phyloP scores from a whole-genome alignment of 2,329 filamentous ascomycete genomes.

The Penicillium digitatum region DNA sequence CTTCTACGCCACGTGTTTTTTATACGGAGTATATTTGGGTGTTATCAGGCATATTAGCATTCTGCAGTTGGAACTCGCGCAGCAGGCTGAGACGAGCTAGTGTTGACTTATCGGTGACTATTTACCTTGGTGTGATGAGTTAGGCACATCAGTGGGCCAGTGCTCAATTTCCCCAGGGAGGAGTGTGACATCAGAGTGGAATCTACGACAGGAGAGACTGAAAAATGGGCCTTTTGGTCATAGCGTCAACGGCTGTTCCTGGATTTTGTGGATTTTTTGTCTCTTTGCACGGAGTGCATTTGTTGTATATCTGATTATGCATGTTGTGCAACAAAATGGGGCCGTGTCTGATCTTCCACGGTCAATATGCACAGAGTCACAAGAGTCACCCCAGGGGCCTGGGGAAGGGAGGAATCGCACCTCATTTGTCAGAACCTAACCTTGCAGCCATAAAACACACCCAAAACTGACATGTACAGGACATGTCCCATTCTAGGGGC shows the following conservation, averaged over 20 bases:
- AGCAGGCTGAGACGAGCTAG: slow-evolving; percentile 14
- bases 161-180: slow-evolving; percentile 23
- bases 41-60: neutral
- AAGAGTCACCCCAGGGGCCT: neutral
- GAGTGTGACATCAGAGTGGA: slow-evolving; percentile 21
- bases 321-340: neutral
- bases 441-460: neutral
- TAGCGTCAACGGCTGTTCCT: slow-evolving; percentile 13
- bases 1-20: neutral
- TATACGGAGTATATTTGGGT: neutral
- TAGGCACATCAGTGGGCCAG: slow-evolving; percentile 15
- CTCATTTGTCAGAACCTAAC: slow-evolving; percentile 1
- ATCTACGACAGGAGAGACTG: neutral
- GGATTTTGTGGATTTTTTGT: neutral
- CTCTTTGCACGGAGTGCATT: too few species aligned
- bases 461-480: neutral
- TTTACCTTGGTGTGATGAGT: slow-evolving; percentile 12
- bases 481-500: neutral
- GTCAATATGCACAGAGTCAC: neutral
- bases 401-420: too few species aligned
- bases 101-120: slow-evolving; percentile 13
- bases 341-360: neutral
- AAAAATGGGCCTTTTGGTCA: slow-evolving; percentile 14
- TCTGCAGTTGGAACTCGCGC: neutral
- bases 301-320: neutral